Evolutionary conservation across 2,329 filamentous ascomycete genomes (phyloP), one percentile per base, ranked within the genome.

Genomic region (Colletotrichum graminicola): DNA sequence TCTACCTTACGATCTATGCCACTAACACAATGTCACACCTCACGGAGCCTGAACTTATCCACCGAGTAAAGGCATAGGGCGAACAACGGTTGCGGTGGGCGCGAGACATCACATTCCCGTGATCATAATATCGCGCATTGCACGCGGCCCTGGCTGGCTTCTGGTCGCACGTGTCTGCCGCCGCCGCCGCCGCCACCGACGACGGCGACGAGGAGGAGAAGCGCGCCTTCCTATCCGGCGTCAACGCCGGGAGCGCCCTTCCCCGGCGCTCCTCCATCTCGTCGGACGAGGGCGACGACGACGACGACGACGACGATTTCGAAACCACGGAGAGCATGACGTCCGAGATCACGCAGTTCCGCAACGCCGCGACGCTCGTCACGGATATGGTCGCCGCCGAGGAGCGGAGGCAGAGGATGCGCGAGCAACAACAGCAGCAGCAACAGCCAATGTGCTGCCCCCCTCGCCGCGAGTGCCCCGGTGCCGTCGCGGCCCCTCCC

Each of bases 291-390:
- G 32, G 4, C 29, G 29, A 29, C 2, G 29, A 29, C 29, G 29
- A 29, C 2, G 29, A 41, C 21, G 43, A 26, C 21, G 12, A 29
- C 29, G 43, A 29, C 29, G 59, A 62, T 2, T 62, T 62, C 14
- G 59, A 62, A 7, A 62, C 43, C 21, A 71, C 74, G 8, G 76
- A 77, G 14, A 82, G 82, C 3, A 84, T 87, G 82, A 83, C 85
- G 73, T 81, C 86, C 74, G 85, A 87, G 75, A 82, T 88, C 73
- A 82, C 84, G 3, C 79, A 82, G 60, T 84, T 88, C 76, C 81
- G 85, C 2, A 80, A 81, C 62, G 85, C 82, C 2, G 84, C 84
- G 8, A 79, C 80, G 7, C 78, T 86, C 55, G 83, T 88, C 0
- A 82, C 82, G 51, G 82, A 83, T 51, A 79, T 88, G 62, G 80